phyloP scores from a whole-genome alignment of 2,329 filamentous ascomycete species.

The Penicillium sp. region DNA sequence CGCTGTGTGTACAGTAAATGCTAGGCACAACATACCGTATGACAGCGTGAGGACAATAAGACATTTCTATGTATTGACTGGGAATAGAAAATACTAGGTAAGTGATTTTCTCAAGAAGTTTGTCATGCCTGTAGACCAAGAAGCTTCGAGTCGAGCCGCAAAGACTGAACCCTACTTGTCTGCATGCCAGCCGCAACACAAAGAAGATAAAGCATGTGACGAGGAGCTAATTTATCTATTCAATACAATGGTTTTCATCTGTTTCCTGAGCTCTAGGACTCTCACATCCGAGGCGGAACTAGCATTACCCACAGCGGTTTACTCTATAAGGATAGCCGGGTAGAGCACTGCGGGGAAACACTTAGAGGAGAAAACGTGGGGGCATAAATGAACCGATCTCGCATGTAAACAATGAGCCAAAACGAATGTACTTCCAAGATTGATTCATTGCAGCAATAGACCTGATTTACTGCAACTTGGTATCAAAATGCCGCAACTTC shows the following conservation, averaged over 20 bases:
- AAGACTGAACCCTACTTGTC: too few relatives aligned
- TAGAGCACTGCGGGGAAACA: neutral
- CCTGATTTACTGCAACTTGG: neutral
- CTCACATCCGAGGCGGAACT: neutral
- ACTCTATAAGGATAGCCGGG: constrained; percentile 4
- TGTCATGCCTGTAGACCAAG: too few relatives aligned
- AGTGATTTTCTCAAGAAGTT: too few relatives aligned
- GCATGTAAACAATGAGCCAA: neutral
- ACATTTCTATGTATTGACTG: too few relatives aligned
- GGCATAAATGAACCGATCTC: neutral
- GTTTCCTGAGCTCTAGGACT: neutral
- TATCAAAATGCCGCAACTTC: constrained; percentile 3
- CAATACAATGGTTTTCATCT: neutral
- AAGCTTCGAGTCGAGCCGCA: too few relatives aligned
- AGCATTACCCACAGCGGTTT: neutral
- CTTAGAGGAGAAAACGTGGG: neutral
- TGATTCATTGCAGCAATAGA: too few relatives aligned
- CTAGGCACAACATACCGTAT: neutral
- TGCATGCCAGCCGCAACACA: too few relatives aligned
- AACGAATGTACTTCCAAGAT: too few relatives aligned
- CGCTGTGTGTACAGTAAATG: neutral
- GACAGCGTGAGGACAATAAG: too few relatives aligned
- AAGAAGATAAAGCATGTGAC: neutral
- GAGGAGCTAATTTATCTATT: neutral
- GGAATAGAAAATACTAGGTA: too few relatives aligned